phyloP scores from a whole-genome alignment of 2,329 filamentous ascomycete species.

The Tolypocladium capitatum region DNA sequence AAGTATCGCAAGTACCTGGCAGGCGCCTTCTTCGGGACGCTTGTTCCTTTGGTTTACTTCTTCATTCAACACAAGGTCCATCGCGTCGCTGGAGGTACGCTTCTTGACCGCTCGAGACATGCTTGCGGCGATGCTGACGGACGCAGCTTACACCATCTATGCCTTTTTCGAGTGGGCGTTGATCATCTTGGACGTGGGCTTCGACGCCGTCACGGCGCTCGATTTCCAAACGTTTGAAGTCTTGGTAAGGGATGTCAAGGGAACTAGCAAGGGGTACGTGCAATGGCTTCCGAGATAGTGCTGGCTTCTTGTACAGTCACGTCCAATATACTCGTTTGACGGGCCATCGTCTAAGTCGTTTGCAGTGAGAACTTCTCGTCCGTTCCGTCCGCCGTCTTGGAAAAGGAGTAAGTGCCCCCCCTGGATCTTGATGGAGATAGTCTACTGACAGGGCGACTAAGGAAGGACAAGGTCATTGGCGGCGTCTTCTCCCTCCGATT shows the following conservation, averaged over 20 bases:
- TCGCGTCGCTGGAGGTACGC: slow-evolving; percentile 77
- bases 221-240: slow-evolving; percentile 88
- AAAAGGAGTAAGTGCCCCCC: slow-evolving; percentile 56
- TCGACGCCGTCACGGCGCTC: slow-evolving; percentile 85
- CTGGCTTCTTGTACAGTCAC: slow-evolving; percentile 19
- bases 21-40: slow-evolving; percentile 73
- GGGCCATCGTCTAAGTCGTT: slow-evolving; percentile 26
- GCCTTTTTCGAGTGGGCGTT: slow-evolving; percentile 97
- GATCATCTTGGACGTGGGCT: slow-evolving; percentile 88
- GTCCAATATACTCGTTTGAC: slow-evolving; percentile 18
- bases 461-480: slow-evolving; percentile 61
- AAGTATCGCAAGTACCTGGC: slow-evolving; percentile 83
- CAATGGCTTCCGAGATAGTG: slow-evolving; percentile 81
- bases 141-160: slow-evolving; percentile 84
- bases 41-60: slow-evolving; percentile 86
- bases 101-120: not conserved
- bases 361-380: slow-evolving; percentile 34
- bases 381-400: slow-evolving; percentile 36
- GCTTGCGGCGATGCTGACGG: slow-evolving; percentile 4
- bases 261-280: slow-evolving; percentile 95
- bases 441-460: slow-evolving; percentile 22
- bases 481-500: slow-evolving; percentile 60
- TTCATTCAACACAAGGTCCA: slow-evolving; percentile 99
- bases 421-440: not conserved
- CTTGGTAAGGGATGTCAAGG: slow-evolving; percentile 77